phyloP scores from a whole-genome alignment of 169 alveolate species.

The Plasmodium cynomolgi region DNA sequence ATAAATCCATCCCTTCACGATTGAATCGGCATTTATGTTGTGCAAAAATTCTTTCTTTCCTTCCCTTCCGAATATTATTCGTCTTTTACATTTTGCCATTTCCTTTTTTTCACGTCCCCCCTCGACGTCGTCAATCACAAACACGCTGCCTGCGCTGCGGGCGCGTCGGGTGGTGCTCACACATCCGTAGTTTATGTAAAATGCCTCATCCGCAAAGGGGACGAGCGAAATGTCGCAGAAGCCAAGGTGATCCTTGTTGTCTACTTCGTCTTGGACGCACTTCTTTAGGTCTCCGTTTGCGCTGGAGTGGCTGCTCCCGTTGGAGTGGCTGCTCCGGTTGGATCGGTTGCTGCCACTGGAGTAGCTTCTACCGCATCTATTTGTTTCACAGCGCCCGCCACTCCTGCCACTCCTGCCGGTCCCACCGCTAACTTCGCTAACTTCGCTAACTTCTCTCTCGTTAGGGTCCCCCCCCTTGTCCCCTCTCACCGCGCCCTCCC shows the following conservation, averaged over 20 bases:
- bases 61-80: conserved; percentile 18
- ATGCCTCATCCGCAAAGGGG: conserved; percentile 28
- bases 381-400: not conserved
- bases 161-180: not conserved
- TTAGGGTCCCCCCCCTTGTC: not conserved
- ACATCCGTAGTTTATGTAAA: conserved; percentile 74
- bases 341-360: not conserved
- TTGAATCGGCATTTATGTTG: conserved; percentile 20
- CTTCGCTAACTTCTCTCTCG: not conserved
- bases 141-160: not conserved
- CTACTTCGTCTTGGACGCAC: conserved; percentile 1
- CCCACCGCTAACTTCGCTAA: not conserved
- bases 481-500: not conserved
- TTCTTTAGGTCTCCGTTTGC: not conserved
- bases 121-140: conserved; percentile 30
- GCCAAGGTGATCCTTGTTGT: conserved; percentile 14
- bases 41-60: conserved; percentile 44
- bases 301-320: not conserved
- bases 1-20: conserved; percentile 73
- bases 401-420: not conserved
- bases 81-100: conserved; percentile 23
- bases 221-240: conserved; percentile 62
- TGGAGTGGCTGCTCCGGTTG: not conserved
- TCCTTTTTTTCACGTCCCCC: not conserved
- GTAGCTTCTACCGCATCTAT: not conserved